phyloP scores from a whole-genome alignment of 1,284 basidiomycete genomes.

The Phylloboletellus chloephorus region DNA sequence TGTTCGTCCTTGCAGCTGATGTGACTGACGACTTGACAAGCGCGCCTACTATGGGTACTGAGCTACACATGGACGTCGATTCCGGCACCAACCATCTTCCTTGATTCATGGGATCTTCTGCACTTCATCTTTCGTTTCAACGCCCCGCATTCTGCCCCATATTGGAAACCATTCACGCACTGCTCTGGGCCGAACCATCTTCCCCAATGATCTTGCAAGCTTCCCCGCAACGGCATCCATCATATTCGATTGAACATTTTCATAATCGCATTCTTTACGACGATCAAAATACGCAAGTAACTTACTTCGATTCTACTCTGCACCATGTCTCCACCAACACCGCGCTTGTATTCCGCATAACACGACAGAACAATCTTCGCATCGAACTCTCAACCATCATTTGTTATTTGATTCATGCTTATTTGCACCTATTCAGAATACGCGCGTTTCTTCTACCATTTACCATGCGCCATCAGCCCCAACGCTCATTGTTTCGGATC shows the following conservation, averaged over 20 bases:
- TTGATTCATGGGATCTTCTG: conserved; percentile 26
- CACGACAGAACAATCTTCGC: conserved; percentile 31
- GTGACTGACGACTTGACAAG: conserved; percentile 23
- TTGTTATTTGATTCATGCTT: conserved; percentile 33
- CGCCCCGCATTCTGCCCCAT: conserved; percentile 12
- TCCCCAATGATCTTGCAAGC: conserved; percentile 29
- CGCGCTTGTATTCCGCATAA: conserved; percentile 20
- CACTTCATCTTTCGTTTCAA: conserved; percentile 20
- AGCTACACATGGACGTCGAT: conserved; percentile 10
- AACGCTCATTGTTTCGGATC: conserved; percentile 20
- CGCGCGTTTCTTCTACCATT: conserved; percentile 25
- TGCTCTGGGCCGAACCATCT: conserved; percentile 23
- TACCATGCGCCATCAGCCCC: conserved; percentile 27
- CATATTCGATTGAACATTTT: conserved; percentile 26
- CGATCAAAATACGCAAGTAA: conserved; percentile 25
- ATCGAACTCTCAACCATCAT: conserved; percentile 30
- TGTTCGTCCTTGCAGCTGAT: conserved; percentile 2
- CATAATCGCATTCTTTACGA: conserved; percentile 22
- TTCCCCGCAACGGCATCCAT: conserved; percentile 12
- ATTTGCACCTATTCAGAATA: conserved; percentile 31
- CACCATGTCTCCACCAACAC: conserved; percentile 14
- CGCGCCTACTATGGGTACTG: conserved; percentile 41
- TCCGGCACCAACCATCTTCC: conserved; percentile 16
- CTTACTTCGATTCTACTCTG: conserved; percentile 19
- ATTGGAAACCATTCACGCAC: conserved; percentile 27